phyloP scores from a whole-genome alignment of 148 eudicot species.

The Nepenthes mirabilis region DNA sequence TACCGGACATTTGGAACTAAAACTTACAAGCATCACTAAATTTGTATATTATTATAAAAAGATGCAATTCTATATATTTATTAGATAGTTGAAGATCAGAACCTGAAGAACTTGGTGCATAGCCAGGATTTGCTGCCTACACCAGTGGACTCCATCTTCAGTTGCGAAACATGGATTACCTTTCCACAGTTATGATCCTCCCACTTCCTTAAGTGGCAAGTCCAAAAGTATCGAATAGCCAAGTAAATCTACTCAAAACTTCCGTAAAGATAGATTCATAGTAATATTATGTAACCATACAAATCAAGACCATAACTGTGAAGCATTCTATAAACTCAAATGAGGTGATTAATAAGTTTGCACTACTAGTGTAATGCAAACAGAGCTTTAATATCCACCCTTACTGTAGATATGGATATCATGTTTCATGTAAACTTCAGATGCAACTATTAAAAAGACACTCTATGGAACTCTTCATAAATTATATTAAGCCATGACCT shows the following conservation, averaged over 20 bases:
- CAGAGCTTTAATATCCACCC: not conserved
- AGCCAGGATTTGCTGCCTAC: slow-evolving; percentile 97
- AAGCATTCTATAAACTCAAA: no score
- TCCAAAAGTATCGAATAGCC: slow-evolving; percentile 4
- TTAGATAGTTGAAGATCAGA: slow-evolving; percentile 47
- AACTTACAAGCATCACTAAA: not conserved
- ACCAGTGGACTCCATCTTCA: slow-evolving; percentile 82
- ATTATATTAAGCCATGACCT: no score
- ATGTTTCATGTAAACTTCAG: no score
- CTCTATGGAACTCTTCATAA: no score
- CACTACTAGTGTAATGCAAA: no score
- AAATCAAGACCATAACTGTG: no score
- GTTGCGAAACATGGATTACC: slow-evolving; percentile 63
- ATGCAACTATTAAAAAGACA: no score
- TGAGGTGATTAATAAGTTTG: no score
- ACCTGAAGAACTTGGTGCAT: slow-evolving; percentile 93
- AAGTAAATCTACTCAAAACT: not conserved
- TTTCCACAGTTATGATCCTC: slow-evolving; percentile 32
- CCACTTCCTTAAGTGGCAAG: slow-evolving; percentile 4
- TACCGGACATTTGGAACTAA: not conserved
- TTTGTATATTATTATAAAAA: slow-evolving; percentile 1
- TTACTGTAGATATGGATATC: no score
- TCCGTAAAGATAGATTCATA: not conserved
- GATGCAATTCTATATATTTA: slow-evolving; percentile 15
- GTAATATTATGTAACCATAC: not conserved